phyloP scores from a whole-genome alignment of 1,139 yeast genomes.

The Protomyces arabidopsidicola region DNA sequence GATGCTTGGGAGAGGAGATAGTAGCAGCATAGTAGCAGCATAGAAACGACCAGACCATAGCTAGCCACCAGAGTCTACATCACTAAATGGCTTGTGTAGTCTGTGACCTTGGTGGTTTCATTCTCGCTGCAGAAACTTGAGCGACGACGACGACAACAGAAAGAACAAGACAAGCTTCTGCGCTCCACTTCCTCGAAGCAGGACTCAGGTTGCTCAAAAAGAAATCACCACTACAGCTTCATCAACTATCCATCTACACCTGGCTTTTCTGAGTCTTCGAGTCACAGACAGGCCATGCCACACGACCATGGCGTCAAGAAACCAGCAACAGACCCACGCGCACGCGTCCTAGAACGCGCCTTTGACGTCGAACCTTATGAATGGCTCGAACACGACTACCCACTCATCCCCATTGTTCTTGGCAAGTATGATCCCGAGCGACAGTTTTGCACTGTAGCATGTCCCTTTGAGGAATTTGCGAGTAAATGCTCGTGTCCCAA shows the following conservation, averaged over 20 bases:
- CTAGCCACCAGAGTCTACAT: too few species aligned
- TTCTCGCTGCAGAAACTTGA: too few species aligned
- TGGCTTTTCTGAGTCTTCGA: constrained; percentile 11
- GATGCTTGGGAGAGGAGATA: constrained; percentile 12
- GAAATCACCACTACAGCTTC: too few species aligned
- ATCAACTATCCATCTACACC: not conserved
- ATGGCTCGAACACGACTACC: not conserved
- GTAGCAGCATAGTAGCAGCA: not conserved
- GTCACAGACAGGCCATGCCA: not conserved
- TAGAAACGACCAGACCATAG: too few species aligned
- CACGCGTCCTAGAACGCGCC: not conserved
- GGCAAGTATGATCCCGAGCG: not conserved
- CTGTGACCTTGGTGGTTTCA: too few species aligned
- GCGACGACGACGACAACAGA: too few species aligned
- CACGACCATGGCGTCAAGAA: not conserved
- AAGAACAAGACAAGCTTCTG: too few species aligned
- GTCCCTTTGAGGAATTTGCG: not conserved
- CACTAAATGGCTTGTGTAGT: too few species aligned
- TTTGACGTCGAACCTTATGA: not conserved
- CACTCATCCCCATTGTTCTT: not conserved
- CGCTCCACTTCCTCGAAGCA: too few species aligned
- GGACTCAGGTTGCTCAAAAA: too few species aligned
- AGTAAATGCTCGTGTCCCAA: not conserved
- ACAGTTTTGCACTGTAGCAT: not conserved
- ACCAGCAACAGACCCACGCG: not conserved